A percentile compares a stretch with the other conserved stretches of the same genome.
Conservation (phyloP, 1,284 basidiomycete species). For the Pterula multifida region DNA sequence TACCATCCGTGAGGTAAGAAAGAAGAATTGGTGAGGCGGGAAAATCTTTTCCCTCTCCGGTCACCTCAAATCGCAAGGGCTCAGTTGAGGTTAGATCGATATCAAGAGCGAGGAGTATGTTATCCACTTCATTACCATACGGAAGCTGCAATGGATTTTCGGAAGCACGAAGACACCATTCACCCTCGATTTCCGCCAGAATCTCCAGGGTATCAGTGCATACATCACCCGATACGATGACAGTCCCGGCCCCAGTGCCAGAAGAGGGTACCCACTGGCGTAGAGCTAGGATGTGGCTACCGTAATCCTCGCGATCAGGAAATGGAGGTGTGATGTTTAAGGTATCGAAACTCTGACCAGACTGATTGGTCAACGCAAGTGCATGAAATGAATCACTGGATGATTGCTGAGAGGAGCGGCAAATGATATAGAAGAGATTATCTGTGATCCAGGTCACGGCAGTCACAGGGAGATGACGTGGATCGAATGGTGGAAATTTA, state of each 20-base stretch:
- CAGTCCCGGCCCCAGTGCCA: constrained; percentile 22
- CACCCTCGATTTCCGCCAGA: constrained; percentile 36
- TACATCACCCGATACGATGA: constrained; percentile 62
- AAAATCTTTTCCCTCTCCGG: constrained; percentile 24
- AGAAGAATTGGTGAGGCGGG: constrained; percentile 60
- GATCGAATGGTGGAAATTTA: background rate
- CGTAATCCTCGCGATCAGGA: constrained; percentile 36
- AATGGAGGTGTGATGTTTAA: constrained; percentile 41
- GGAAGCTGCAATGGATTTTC: constrained; percentile 72
- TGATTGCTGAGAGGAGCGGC: background rate
- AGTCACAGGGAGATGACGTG: background rate
- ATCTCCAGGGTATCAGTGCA: constrained; percentile 70
- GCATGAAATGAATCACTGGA: background rate
- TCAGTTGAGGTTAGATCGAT: constrained; percentile 44
- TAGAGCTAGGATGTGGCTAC: constrained; percentile 41
- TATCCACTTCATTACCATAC: constrained; percentile 55
- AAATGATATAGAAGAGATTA: background rate
- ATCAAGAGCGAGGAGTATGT: constrained; percentile 61
- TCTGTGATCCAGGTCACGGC: background rate
- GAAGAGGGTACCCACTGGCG: constrained; percentile 40
- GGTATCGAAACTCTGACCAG: background rate
- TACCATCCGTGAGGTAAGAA: constrained; percentile 73
- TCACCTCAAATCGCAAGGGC: constrained; percentile 15
- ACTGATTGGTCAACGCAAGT: background rate
- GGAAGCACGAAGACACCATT: constrained; percentile 62